A percentile compares a stretch with the other conserved stretches of the same genome.
phyloP scores from a whole-genome alignment of 1,284 basidiomycete genomes.

The Apiotrichum montevideense region DNA sequence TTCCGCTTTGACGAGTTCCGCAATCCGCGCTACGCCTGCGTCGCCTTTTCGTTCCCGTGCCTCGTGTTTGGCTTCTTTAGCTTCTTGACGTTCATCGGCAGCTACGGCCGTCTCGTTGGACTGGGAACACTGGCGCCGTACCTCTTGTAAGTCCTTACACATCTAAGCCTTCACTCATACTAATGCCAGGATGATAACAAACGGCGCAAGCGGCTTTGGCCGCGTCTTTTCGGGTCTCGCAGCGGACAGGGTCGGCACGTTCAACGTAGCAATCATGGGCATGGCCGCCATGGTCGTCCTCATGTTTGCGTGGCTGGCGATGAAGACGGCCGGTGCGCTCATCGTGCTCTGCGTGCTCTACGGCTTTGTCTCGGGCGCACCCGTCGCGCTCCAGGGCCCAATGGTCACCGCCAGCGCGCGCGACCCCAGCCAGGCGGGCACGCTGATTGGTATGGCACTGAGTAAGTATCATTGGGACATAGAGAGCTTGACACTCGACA shows the following conservation, averaged over 20 bases:
- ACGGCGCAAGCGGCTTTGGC: slow-evolving; percentile 29
- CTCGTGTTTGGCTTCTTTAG: slow-evolving; percentile 32
- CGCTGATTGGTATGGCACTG: slow-evolving; percentile 35
- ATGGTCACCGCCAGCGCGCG: slow-evolving; percentile 23
- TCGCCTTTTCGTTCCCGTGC: slow-evolving; percentile 23
- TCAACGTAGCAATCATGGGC: slow-evolving; percentile 30
- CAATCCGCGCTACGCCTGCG: slow-evolving; percentile 25
- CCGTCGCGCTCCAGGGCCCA: slow-evolving; percentile 35
- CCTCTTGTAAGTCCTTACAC: slow-evolving; percentile 24
- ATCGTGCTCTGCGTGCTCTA: slow-evolving; percentile 31
- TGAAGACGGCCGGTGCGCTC: slow-evolving; percentile 20
- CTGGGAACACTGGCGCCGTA: slow-evolving; percentile 31
- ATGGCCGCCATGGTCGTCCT: slow-evolving; percentile 22
- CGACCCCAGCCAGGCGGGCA: slow-evolving; percentile 36
- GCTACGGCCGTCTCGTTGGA: slow-evolving; percentile 27
- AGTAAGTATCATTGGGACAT: slow-evolving; percentile 20
- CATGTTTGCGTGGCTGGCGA: slow-evolving; percentile 31
- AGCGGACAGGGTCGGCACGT: slow-evolving; percentile 27
- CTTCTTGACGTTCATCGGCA: slow-evolving; percentile 35
- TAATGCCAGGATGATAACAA: slow-evolving; percentile 26
- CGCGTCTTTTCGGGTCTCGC: slow-evolving; percentile 26
- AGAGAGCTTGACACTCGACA: background rate
- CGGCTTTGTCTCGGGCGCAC: slow-evolving; percentile 30
- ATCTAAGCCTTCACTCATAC: background rate
- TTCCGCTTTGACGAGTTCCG: slow-evolving; percentile 31